Evolutionary conservation across 2,329 filamentous ascomycete species (phyloP).

Genomic region (Cercospora janseana): DNA sequence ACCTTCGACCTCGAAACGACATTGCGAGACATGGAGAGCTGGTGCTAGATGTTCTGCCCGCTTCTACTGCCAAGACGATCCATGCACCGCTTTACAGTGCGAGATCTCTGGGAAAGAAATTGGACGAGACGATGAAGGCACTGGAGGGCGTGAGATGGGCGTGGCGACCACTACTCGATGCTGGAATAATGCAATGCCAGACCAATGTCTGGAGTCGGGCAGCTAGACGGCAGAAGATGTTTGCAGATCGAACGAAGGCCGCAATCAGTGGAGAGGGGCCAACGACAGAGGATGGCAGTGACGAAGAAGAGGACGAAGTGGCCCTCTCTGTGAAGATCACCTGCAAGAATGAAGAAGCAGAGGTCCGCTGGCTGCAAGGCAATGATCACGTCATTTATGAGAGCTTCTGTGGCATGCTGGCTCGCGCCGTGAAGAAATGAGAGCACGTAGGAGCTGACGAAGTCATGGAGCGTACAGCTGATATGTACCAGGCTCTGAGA

Average conservation of each 20-base stretch:
- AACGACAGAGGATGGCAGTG: conserved; percentile 34
- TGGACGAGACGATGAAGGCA: conserved; percentile 51
- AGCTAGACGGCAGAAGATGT: conserved; percentile 60
- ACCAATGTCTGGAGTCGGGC: conserved; percentile 76
- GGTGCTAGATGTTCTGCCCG: conserved; percentile 37
- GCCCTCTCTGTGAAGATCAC: conserved; percentile 45
- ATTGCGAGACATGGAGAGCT: conserved; percentile 34
- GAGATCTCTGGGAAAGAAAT: conserved; percentile 36
- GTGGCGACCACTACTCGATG: conserved; percentile 56
- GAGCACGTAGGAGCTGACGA: no score
- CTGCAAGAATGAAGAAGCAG: conserved; percentile 40
- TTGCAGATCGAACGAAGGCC: conserved; percentile 17
- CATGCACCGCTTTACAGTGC: conserved; percentile 32
- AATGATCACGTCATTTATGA: conserved; percentile 72
- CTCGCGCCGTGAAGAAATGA: conserved; percentile 39
- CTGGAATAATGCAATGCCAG: conserved; percentile 62
- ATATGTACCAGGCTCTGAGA: no score
- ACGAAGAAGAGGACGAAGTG: conserved; percentile 37
- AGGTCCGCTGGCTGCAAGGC: conserved; percentile 72
- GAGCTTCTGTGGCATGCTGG: conserved; percentile 81
- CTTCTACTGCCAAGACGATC: conserved; percentile 53
- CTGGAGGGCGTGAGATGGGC: conserved; percentile 62
- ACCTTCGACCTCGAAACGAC: conserved; percentile 59
- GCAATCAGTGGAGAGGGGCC: conserved; percentile 30
- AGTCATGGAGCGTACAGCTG: no score